Conservation (phyloP, 2,329 filamentous ascomycete species). For the Podosphaera fusca region DNA sequence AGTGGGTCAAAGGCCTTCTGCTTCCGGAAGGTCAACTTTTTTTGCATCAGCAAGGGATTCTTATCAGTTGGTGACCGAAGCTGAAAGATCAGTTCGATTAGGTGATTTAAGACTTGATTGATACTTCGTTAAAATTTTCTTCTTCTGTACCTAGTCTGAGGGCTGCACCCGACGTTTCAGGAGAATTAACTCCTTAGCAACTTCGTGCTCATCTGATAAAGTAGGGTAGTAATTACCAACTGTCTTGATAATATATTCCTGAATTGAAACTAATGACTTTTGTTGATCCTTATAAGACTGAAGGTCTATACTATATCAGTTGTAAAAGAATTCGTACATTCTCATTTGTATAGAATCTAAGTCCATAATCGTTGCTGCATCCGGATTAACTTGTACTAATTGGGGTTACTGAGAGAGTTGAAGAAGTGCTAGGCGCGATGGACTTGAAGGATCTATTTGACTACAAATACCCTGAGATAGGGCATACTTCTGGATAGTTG, state of each 20-base stretch:
- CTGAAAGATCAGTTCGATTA: background rate
- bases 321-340: background rate
- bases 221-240: background rate
- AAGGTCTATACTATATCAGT: background rate
- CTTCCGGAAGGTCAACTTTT: background rate
- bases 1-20: background rate
- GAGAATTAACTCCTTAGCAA: background rate
- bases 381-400: background rate
- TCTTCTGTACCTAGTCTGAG: background rate
- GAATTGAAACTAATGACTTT: background rate
- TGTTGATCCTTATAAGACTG: background rate
- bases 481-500: background rate
- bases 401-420: background rate
- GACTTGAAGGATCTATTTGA: background rate
- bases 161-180: background rate
- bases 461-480: background rate
- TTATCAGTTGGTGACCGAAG: background rate
- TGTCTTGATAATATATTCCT: background rate
- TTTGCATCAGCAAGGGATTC: background rate
- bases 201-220: background rate
- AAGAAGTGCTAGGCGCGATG: background rate
- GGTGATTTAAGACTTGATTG: background rate
- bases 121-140: background rate
- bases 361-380: background rate
- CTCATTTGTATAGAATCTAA: background rate